phyloP scores from a whole-genome alignment of 2,329 filamentous ascomycete genomes.

The Fusarium ambrosium region DNA sequence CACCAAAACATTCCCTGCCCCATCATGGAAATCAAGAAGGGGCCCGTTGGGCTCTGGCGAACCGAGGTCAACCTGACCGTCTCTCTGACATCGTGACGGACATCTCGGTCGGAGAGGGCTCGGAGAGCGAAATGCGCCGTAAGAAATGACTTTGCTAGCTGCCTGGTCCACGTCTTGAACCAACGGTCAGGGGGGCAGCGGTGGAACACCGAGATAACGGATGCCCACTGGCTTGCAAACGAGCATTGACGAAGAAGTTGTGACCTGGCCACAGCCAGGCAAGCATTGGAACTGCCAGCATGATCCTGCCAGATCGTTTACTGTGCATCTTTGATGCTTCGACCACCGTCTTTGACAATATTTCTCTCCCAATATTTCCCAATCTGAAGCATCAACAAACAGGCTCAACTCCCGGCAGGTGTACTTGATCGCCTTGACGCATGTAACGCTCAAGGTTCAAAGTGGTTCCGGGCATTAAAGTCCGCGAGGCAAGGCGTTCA shows the following conservation, averaged over 20 bases:
- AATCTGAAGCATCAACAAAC: neutral
- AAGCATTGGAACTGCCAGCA: neutral
- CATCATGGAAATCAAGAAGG: constrained; percentile 13
- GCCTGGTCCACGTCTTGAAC: constrained; percentile 9
- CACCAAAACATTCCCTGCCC: constrained; percentile 1
- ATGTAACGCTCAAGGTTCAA: constrained; percentile 13
- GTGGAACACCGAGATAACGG: constrained; percentile 13
- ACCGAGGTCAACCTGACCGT: constrained; percentile 40
- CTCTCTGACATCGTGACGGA: constrained; percentile 11
- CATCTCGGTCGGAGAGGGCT: constrained; percentile 15
- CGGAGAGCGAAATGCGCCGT: constrained; percentile 15
- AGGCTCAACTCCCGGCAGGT: neutral
- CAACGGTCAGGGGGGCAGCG: constrained; percentile 17
- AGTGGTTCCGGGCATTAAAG: constrained; percentile 34
- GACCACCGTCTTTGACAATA: neutral
- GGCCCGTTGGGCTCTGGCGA: constrained; percentile 6
- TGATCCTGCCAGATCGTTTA: neutral
- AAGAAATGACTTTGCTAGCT: constrained; percentile 6
- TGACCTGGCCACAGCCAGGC: neutral
- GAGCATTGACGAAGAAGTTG: constrained; percentile 3
- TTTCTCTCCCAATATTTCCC: neutral
- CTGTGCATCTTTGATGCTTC: neutral
- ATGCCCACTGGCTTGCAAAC: constrained; percentile 9
- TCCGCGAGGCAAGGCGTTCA: constrained; percentile 29
- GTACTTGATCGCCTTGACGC: constrained; percentile 3